phyloP scores from a whole-genome alignment of 805 yeast genomes.

The Pichia eremophila region DNA sequence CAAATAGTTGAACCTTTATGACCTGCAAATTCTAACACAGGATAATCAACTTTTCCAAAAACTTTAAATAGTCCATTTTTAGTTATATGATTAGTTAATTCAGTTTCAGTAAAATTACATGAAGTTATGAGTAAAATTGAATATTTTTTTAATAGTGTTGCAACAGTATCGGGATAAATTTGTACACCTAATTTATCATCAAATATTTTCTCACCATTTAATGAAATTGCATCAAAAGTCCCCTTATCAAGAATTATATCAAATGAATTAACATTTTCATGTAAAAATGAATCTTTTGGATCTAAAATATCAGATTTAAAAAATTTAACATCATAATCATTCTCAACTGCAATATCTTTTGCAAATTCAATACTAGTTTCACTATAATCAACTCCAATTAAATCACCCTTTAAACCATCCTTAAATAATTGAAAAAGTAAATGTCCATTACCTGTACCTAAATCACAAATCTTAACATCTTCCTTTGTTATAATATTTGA shows the following conservation, averaged over 20 bases:
- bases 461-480: constrained; percentile 48
- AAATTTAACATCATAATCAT: constrained; percentile 36
- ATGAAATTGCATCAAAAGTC: constrained; percentile 92
- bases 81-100: constrained; percentile 49
- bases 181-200: constrained; percentile 41
- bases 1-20: constrained; percentile 80
- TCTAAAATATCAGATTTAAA: constrained; percentile 61
- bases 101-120: constrained; percentile 85
- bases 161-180: constrained; percentile 54
- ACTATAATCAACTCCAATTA: constrained; percentile 82
- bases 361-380: constrained; percentile 75
- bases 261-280: constrained; percentile 29
- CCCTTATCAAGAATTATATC: constrained; percentile 90
- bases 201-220: constrained; percentile 50
- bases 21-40: constrained; percentile 84
- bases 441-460: constrained; percentile 97
- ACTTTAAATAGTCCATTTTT: constrained; percentile 34
- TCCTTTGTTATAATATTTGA: constrained; percentile 16
- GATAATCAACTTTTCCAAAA: constrained; percentile 67
- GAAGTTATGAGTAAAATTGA: constrained; percentile 74
- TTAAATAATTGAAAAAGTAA: constrained; percentile 59
- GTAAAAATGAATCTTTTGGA: constrained; percentile 27
- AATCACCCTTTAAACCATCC: constrained; percentile 41
- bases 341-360: constrained; percentile 38
- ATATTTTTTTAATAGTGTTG: constrained; percentile 42